These are phyloP conservation scores for Fusarium pininemorale DNA, from an alignment of 2,329 filamentous ascomycete genomes.

Conservation along the genomic window DNA sequence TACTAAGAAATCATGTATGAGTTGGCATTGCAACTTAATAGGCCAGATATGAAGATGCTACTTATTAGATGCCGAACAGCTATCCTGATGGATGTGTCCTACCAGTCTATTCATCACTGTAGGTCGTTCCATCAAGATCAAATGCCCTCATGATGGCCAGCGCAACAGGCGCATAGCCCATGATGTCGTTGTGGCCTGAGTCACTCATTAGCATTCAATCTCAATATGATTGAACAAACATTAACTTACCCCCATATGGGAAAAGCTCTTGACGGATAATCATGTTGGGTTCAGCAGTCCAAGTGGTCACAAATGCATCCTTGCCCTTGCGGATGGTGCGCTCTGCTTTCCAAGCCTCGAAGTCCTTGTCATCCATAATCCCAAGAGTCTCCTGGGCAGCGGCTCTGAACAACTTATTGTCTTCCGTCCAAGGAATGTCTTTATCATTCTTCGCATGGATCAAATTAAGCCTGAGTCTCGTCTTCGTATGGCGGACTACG, in stretches of 20 bases:
- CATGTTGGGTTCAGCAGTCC: constrained; percentile 55
- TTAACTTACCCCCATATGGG: constrained; percentile 61
- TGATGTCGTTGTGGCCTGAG: constrained; percentile 74
- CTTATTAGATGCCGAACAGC: background rate
- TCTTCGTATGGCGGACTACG: constrained; percentile 61
- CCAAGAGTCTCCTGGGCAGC: constrained; percentile 63
- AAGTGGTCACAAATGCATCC: constrained; percentile 59
- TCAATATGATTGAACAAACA: background rate
- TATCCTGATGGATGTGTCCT: too few species aligned
- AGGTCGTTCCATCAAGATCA: constrained; percentile 51
- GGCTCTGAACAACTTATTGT: constrained; percentile 69
- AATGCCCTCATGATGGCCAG: constrained; percentile 74
- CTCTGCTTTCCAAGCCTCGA: constrained; percentile 57
- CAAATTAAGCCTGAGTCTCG: constrained; percentile 71
- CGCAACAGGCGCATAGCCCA: constrained; percentile 70
- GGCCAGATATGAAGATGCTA: background rate
- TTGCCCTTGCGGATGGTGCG: constrained; percentile 55
- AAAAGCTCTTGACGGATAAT: constrained; percentile 64
- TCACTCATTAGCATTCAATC: background rate
- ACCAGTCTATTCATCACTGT: constrained; percentile 21
- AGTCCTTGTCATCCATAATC: constrained; percentile 48
- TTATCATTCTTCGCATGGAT: constrained; percentile 83
- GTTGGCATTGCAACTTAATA: background rate
- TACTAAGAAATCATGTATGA: background rate
- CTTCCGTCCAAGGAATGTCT: constrained; percentile 82